phyloP scores from a whole-genome alignment of 768 basidiomycete species.

The Mycena amicta region DNA sequence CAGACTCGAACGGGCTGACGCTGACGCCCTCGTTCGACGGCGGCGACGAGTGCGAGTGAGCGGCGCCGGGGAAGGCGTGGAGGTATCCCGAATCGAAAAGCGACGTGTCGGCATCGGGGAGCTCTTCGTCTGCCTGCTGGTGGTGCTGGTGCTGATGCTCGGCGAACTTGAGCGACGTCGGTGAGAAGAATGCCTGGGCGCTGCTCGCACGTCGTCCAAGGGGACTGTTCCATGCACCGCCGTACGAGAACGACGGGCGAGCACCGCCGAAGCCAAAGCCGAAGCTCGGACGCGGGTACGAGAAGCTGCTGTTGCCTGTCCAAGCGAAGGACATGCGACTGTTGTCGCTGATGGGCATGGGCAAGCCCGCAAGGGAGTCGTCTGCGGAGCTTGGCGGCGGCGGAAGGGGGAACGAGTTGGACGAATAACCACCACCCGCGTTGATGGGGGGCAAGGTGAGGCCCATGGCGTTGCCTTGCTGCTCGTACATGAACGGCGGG shows the following conservation, averaged over 20 bases:
- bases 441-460: slow-evolving; percentile 27
- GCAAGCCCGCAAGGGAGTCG: slow-evolving; percentile 41
- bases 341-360: slow-evolving; percentile 12
- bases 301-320: slow-evolving; percentile 16
- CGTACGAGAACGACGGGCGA: slow-evolving; percentile 19
- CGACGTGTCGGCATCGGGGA: slow-evolving; percentile 51
- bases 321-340: slow-evolving; percentile 18
- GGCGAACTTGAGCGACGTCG: slow-evolving; percentile 34
- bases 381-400: slow-evolving; percentile 32
- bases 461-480: slow-evolving; percentile 18
- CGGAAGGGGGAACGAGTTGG: slow-evolving; percentile 44
- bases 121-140: slow-evolving; percentile 49
- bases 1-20: slow-evolving; percentile 18
- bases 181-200: slow-evolving; percentile 39
- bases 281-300: slow-evolving; percentile 23
- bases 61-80: slow-evolving; percentile 19
- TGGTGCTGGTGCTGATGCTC: slow-evolving; percentile 46
- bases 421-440: slow-evolving; percentile 44
- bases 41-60: neutral
- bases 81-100: slow-evolving; percentile 50
- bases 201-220: slow-evolving; percentile 33
- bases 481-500: slow-evolving; percentile 23
- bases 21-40: slow-evolving; percentile 13
- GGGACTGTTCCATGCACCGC: slow-evolving; percentile 13
- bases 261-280: slow-evolving; percentile 8